phyloP scores from a whole-genome alignment of 768 basidiomycete species.

The Mycena pura region DNA sequence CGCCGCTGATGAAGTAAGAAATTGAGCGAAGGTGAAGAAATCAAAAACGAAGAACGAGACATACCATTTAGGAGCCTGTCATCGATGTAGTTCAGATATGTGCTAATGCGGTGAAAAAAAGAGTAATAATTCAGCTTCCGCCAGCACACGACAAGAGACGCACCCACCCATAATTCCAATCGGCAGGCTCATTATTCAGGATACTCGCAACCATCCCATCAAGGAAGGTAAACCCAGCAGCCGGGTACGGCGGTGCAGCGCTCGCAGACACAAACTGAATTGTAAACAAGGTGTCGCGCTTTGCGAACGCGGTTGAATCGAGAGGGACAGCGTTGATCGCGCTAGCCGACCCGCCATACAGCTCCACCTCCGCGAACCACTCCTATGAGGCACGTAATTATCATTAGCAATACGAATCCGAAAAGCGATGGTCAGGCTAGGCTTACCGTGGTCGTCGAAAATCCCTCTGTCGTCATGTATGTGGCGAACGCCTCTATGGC shows the following conservation, averaged over 20 bases:
- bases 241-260: slow-evolving; percentile 38
- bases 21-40: slow-evolving; percentile 1
- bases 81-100: slow-evolving; percentile 51
- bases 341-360: slow-evolving; percentile 38
- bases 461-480: slow-evolving; percentile 47
- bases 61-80: slow-evolving; percentile 41
- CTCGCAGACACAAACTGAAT: slow-evolving; percentile 41
- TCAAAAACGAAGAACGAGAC: slow-evolving; percentile 17
- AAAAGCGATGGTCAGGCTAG: slow-evolving; percentile 7
- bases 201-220: slow-evolving; percentile 40
- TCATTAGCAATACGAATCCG: slow-evolving; percentile 5
- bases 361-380: slow-evolving; percentile 37
- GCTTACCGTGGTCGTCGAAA: slow-evolving; percentile 34
- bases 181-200: slow-evolving; percentile 32
- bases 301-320: slow-evolving; percentile 40
- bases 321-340: slow-evolving; percentile 38
- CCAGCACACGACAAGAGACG: slow-evolving; percentile 1
- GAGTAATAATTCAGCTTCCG: not conserved
- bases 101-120: slow-evolving; percentile 24
- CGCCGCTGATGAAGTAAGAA: slow-evolving; percentile 4
- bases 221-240: slow-evolving; percentile 42
- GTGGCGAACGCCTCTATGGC: slow-evolving; percentile 44
- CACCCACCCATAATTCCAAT: slow-evolving; percentile 42
- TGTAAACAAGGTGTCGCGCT: slow-evolving; percentile 39
- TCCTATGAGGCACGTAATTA: slow-evolving; percentile 16